Conservation (phyloP, 805 yeast species). For the Hanseniaspora occidentalis region DNA sequence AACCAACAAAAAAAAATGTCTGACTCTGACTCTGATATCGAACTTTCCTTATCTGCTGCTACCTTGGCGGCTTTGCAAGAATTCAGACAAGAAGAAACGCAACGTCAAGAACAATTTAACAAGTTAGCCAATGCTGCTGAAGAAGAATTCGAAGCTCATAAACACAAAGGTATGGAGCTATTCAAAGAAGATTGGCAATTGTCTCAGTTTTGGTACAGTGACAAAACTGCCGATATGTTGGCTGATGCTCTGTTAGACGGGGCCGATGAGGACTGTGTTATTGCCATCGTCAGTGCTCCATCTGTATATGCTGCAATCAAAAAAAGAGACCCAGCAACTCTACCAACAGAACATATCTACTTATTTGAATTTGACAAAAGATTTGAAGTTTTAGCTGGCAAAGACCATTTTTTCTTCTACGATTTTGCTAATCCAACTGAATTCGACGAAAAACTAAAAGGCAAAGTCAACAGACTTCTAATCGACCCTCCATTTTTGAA, state of each 20-base stretch:
- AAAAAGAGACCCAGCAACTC: slow-evolving; percentile 32
- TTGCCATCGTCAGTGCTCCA: slow-evolving; percentile 80
- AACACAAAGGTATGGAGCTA: slow-evolving; percentile 43
- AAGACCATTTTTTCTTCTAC: slow-evolving; percentile 52
- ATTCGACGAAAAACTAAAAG: slow-evolving; percentile 41
- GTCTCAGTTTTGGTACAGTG: slow-evolving; percentile 85
- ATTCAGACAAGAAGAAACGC: slow-evolving; percentile 52
- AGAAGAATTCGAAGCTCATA: slow-evolving; percentile 24
- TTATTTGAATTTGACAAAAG: slow-evolving; percentile 70
- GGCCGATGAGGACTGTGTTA: slow-evolving; percentile 56
- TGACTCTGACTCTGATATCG: slow-evolving; percentile 14
- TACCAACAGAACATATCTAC: slow-evolving; percentile 62
- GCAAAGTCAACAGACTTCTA: slow-evolving; percentile 57
- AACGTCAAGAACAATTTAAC: slow-evolving; percentile 43
- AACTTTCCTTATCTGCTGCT: slow-evolving; percentile 29
- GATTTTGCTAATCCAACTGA: slow-evolving; percentile 63
- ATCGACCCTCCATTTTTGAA: slow-evolving; percentile 86
- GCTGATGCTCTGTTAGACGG: slow-evolving; percentile 68
- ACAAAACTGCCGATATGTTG: slow-evolving; percentile 53
- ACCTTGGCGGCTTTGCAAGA: slow-evolving; percentile 46
- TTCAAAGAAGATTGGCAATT: slow-evolving; percentile 91
- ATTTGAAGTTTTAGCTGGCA: slow-evolving; percentile 61
- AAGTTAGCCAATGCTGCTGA: slow-evolving; percentile 46
- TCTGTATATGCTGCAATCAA: slow-evolving; percentile 79
- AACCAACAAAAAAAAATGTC: slow-evolving; percentile 8